Conservation (phyloP, 345 rosid species). For the Garcia nutans region DNA sequence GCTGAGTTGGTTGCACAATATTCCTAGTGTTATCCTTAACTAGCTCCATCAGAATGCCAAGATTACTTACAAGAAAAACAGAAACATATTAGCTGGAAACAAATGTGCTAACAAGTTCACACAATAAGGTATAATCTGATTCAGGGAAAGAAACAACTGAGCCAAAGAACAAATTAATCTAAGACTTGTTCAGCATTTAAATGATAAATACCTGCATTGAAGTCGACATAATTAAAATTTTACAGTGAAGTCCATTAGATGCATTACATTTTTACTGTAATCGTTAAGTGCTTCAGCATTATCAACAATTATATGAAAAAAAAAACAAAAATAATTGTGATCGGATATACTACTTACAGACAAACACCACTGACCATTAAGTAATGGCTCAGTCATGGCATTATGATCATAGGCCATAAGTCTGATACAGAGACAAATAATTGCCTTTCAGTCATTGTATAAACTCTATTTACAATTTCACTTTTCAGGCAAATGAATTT, state of each 20-base stretch:
- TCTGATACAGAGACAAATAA: not conserved
- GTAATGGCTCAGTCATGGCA: not conserved
- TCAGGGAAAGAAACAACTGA: too few species aligned
- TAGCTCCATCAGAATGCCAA: conserved; percentile 66
- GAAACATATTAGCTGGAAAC: conserved; percentile 19
- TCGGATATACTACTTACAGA: not conserved
- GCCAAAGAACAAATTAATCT: too few species aligned
- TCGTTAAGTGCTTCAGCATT: not conserved
- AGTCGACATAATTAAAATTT: not conserved
- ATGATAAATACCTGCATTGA: not conserved
- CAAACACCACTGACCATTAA: not conserved
- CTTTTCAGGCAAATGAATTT: not conserved
- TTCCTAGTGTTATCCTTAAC: conserved; percentile 68
- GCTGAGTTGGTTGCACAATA: conserved; percentile 52
- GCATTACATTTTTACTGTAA: not conserved
- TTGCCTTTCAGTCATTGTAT: not conserved
- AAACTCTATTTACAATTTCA: not conserved
- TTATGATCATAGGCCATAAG: not conserved
- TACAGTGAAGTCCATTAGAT: not conserved
- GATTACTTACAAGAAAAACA: conserved; percentile 41
- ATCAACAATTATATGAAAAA: not conserved
- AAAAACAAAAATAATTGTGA: not conserved
- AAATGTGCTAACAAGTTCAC: conserved; percentile 7
- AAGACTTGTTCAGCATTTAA: not conserved
- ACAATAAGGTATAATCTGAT: not conserved